phyloP scores from a whole-genome alignment of 208 protist genomes.

The Trypanosoma brucei region DNA sequence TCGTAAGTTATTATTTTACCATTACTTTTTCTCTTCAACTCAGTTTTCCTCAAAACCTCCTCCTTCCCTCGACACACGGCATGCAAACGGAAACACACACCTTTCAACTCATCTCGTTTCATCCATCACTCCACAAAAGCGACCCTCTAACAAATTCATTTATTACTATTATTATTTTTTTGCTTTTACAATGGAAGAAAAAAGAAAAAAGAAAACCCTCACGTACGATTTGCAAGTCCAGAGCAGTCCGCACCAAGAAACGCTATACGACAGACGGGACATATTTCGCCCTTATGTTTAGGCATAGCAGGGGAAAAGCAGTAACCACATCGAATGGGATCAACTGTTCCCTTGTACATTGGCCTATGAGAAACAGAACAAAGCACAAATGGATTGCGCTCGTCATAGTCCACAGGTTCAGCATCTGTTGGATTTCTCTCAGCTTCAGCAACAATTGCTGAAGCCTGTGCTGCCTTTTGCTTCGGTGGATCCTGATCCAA shows the following conservation, averaged over 20 bases:
- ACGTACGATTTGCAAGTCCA: conserved; percentile 41
- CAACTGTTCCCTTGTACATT: conserved; percentile 73
- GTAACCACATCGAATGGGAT: conserved; percentile 86
- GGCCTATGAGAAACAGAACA: conserved; percentile 76
- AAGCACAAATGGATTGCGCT: conserved; percentile 95
- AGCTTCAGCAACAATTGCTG: conserved; percentile 87
- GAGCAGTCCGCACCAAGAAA: conserved; percentile 61
- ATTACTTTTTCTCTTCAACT: too few relatives aligned
- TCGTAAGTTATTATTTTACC: too few relatives aligned
- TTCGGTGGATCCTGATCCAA: conserved; percentile 91
- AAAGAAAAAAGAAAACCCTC: background rate
- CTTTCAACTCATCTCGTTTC: too few relatives aligned
- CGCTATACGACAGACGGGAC: conserved; percentile 71
- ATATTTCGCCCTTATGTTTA: conserved; percentile 55
- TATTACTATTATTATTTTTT: too few relatives aligned
- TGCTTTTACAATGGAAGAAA: too few relatives aligned
- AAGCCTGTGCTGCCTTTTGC: conserved; percentile 80
- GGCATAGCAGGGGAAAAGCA: conserved; percentile 86
- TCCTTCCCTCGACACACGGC: too few relatives aligned
- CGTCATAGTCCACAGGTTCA: conserved; percentile 92
- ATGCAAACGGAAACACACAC: too few relatives aligned
- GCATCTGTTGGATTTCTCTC: conserved; percentile 82
- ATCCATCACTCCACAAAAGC: too few relatives aligned
- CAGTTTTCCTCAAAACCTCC: too few relatives aligned
- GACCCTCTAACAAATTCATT: too few relatives aligned